Base-by-base conservation (phyloP, 495 filamentous ascomycete genomes). In the Clohesyomyces aquaticus region DNA sequence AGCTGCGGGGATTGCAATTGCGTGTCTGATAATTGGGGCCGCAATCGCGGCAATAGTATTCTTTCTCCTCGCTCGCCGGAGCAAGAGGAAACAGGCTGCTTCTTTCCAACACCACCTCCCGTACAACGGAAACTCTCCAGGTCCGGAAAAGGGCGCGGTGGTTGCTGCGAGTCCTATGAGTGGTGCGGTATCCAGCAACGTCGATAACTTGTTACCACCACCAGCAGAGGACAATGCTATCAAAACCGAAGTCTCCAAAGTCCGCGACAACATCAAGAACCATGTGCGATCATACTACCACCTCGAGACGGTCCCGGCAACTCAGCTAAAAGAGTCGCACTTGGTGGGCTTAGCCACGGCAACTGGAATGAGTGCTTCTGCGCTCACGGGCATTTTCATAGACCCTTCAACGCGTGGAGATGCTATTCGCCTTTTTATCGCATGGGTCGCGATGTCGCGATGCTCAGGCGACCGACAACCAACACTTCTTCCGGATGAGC, bases 241-340 rank as follows among this genome's bases (percentile, higher is more conserved):
- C 19, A 56, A 32, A 4, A 57, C 67, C 32, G 72, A 60, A 19
- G 23, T 74, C 10, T 74, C 72, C 49, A 72, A 52, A 48, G 55
- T 76, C 26, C 65, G 72, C 4, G 67, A 67, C 47, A 53, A 43
- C 12, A 69, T 76, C 55, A 76, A 76, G 61, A 73, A 76, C 59
- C 74, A 76, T 47, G 72, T 65, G 18, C 71, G 70, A 63, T 73
- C 57, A 35, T 76, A 72, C 56, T 76, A 74, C 48, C 32, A 47
- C 28, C 55, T 23, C 8, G 49, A 29, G 12, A 49, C 54, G 22
- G 27, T 53, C 48, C 52, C 0, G 9, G 51, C 9, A 0, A 46
- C n/a, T 9, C 21, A 42, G 16, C 19, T 59, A 4, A 38, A 45
- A n/a, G 42, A 52, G 23, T 52, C 55, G 16, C 16, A 18, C 11